These are phyloP conservation scores for Macroventuria anomochaeta DNA, from an alignment of 2,329 filamentous ascomycete genomes.

Conservation along the genomic window DNA sequence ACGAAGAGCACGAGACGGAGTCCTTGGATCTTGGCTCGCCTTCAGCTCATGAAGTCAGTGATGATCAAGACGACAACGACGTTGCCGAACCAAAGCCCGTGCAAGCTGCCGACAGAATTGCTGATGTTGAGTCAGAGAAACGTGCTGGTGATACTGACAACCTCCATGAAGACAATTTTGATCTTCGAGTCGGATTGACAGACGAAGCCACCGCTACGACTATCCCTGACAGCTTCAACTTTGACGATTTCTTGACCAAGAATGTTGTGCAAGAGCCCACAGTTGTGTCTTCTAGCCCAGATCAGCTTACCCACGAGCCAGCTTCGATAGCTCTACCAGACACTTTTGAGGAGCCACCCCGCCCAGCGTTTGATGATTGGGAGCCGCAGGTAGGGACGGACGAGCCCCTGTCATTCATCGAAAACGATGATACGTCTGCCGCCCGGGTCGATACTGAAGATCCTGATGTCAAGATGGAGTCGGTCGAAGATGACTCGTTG, in stretches of 20 bases:
- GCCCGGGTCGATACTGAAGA: background rate
- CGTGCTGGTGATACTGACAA: background rate
- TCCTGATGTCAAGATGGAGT: slow-evolving; percentile 40
- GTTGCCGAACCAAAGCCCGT: background rate
- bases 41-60: slow-evolving; percentile 13
- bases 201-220: background rate
- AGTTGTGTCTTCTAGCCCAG: background rate
- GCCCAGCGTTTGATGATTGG: background rate
- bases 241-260: background rate
- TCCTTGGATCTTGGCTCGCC: slow-evolving; percentile 33
- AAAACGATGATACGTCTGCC: slow-evolving; percentile 9
- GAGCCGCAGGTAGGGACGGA: slow-evolving; percentile 13
- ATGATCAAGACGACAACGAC: background rate
- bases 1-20: background rate
- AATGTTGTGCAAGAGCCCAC: background rate
- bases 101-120: background rate
- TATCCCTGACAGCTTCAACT: background rate
- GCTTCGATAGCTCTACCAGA: background rate
- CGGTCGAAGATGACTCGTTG: slow-evolving; percentile 33
- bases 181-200: background rate
- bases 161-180: background rate
- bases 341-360: background rate
- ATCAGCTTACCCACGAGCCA: background rate
- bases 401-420: slow-evolving; percentile 13
- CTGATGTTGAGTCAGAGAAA: background rate